A percentile compares a stretch with the other conserved stretches of the same genome.
Conservation (phyloP, 2,329 filamentous ascomycete genomes). For the Metarhizium humberi region DNA sequence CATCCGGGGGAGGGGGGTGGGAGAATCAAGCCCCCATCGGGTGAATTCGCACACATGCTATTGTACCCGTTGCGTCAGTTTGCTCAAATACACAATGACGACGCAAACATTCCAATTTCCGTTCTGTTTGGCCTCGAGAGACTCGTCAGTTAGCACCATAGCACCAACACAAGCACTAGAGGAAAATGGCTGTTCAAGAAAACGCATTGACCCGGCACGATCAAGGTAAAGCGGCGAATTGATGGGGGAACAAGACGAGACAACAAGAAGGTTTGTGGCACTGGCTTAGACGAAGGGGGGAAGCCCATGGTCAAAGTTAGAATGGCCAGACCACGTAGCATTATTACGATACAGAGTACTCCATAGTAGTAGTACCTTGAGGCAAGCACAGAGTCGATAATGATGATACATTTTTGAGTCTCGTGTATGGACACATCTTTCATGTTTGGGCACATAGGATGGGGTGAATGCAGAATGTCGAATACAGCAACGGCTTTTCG, state of each 20-base stretch:
- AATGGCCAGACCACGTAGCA: too few relatives aligned
- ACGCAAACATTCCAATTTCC: too few relatives aligned
- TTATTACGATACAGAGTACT: too few relatives aligned
- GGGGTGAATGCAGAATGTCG: neutral
- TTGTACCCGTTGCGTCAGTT: neutral
- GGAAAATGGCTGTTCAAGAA: neutral
- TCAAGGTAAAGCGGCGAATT: neutral
- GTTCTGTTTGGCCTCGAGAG: too few relatives aligned
- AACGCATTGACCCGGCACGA: neutral
- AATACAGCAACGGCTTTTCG: neutral
- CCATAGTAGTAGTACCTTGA: too few relatives aligned
- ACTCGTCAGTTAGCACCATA: neutral
- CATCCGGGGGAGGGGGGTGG: neutral
- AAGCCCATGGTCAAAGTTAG: too few relatives aligned
- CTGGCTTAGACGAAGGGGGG: neutral
- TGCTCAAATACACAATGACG: too few relatives aligned
- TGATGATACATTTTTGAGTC: too few relatives aligned
- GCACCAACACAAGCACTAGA: neutral
- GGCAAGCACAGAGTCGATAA: too few relatives aligned
- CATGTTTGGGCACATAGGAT: too few relatives aligned
- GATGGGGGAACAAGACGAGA: conserved; percentile 10
- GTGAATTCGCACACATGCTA: neutral
- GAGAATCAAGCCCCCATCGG: neutral
- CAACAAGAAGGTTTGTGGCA: conserved; percentile 4
- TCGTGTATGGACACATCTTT: too few relatives aligned